Evolutionary conservation across 768 basidiomycete genomes (phyloP).

Genomic region (Boletus rubroflammeus): DNA sequence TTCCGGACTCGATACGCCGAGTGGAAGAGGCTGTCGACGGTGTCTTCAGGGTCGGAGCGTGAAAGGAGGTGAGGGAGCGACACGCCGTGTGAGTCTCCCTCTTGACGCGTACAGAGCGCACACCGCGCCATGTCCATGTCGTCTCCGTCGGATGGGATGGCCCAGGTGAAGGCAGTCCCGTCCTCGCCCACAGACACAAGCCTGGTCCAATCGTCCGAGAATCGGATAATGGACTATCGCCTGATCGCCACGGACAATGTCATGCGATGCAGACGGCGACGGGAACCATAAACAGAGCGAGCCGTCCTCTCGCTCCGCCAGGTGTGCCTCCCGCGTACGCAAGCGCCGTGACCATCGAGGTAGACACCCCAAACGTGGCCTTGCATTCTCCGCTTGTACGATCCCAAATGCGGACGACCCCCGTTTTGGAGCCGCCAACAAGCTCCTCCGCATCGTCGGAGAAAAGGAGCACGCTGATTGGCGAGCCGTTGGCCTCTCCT

Average conservation of each 20-base stretch:
- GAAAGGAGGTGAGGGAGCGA: constrained; percentile 4
- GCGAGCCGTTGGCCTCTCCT: neutral
- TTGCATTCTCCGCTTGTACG: constrained; percentile 10
- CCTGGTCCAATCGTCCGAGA: constrained; percentile 7
- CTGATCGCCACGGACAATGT: constrained; percentile 2
- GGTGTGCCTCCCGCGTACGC: neutral
- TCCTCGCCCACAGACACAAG: constrained; percentile 12
- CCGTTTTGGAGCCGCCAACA: too few relatives aligned
- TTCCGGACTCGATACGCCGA: constrained; percentile 8
- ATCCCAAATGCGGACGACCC: constrained; percentile 22
- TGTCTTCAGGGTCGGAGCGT: constrained; percentile 1
- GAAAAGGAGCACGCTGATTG: constrained; percentile 11
- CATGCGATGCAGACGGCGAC: constrained; percentile 11
- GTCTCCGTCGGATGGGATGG: neutral
- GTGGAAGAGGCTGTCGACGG: constrained; percentile 1
- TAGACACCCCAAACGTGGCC: neutral
- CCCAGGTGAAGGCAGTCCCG: constrained; percentile 7
- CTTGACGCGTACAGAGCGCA: neutral
- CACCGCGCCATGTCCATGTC: neutral
- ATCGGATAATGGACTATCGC: neutral
- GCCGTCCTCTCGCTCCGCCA: constrained; percentile 12
- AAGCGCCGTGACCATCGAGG: constrained; percentile 18
- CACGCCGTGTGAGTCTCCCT: too few relatives aligned
- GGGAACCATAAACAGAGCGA: constrained; percentile 18
- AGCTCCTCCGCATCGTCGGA: constrained; percentile 14